A percentile compares a stretch with the other conserved stretches of the same genome.
These are phyloP conservation scores for Tricholoma saponaceum DNA, from an alignment of 768 basidiomycete species.

Conservation along the genomic window DNA sequence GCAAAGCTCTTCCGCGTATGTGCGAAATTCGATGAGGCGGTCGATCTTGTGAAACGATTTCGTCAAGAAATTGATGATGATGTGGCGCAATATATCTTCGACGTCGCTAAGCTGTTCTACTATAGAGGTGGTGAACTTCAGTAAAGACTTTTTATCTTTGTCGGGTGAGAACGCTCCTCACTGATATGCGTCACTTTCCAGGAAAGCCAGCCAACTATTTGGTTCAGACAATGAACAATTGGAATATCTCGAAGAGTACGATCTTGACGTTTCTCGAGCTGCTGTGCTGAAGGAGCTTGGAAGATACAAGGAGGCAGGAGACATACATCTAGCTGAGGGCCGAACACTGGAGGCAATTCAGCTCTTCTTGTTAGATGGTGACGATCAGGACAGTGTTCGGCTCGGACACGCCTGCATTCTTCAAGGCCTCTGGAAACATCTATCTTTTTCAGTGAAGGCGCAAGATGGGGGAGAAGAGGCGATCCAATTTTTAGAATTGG, in stretches of 20 bases:
- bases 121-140: constrained; percentile 31
- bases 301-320: constrained; percentile 45
- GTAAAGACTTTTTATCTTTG: constrained; percentile 22
- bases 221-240: constrained; percentile 44
- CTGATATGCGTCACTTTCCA: constrained; percentile 16
- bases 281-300: constrained; percentile 38
- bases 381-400: constrained; percentile 20
- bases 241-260: constrained; percentile 53
- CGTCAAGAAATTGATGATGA: constrained; percentile 23
- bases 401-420: constrained; percentile 37
- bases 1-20: constrained; percentile 45
- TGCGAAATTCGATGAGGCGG: constrained; percentile 51
- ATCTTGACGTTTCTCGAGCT: constrained; percentile 46
- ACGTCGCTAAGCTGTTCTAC: constrained; percentile 44
- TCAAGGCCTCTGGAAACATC: constrained; percentile 41
- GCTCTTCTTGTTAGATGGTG: constrained; percentile 34
- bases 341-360: constrained; percentile 44
- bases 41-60: constrained; percentile 37
- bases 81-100: constrained; percentile 33
- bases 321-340: constrained; percentile 46
- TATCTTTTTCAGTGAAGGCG: constrained; percentile 36
- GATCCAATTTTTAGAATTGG: constrained; percentile 23
- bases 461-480: constrained; percentile 10
- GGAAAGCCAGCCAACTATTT: constrained; percentile 48
- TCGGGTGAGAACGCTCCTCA: constrained; percentile 24